phyloP scores from a whole-genome alignment of 495 filamentous ascomycete species.

The Xylaria bambusicola region DNA sequence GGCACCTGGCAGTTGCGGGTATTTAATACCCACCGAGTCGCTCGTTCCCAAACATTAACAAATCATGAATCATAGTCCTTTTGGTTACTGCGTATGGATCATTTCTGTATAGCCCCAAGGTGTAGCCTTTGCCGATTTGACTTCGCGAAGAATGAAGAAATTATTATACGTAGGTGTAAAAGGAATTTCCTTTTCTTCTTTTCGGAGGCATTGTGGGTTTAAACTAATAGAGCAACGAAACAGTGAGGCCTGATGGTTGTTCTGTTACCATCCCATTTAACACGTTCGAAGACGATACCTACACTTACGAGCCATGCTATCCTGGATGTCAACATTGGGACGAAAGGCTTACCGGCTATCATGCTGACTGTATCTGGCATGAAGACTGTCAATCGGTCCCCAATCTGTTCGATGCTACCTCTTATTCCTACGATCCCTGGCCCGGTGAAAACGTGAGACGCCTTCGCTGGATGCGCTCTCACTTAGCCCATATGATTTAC shows the following conservation, averaged over 20 bases:
- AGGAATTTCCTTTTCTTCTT: neutral
- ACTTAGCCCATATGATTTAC: neutral
- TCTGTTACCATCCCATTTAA: neutral
- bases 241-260: neutral
- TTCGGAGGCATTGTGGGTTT: neutral
- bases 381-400: neutral
- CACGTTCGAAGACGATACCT: neutral
- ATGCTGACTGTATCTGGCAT: neutral
- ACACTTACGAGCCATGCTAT: neutral
- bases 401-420: neutral
- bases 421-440: constrained; percentile 2
- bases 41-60: neutral
- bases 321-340: neutral
- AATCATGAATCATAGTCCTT: neutral
- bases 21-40: neutral
- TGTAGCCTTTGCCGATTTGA: constrained; percentile 4
- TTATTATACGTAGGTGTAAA: neutral
- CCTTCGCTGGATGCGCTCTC: constrained; percentile 1
- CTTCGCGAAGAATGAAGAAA: neutral
- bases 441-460: neutral
- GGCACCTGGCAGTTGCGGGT: neutral
- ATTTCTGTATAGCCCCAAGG: neutral
- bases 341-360: neutral
- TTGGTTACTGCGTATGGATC: neutral
- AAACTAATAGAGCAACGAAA: neutral